A percentile compares a stretch with the other conserved stretches of the same genome.
phyloP scores from a whole-genome alignment of 371 early-diverging fungal genomes.

The Circinella minor region DNA sequence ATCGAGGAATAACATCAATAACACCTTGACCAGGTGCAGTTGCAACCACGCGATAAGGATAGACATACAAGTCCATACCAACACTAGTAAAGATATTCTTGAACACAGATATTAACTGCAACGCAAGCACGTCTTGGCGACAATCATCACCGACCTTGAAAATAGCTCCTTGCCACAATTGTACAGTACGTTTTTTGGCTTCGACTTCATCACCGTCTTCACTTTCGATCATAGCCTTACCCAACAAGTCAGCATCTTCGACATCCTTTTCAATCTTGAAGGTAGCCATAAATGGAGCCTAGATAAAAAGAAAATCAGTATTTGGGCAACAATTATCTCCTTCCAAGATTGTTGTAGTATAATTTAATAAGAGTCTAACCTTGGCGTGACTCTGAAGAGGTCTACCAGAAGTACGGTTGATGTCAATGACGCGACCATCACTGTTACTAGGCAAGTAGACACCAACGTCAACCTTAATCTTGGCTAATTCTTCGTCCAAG shows the following conservation, averaged over 20 bases:
- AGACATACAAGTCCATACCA: conserved; percentile 95
- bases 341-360: neutral
- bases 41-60: conserved; percentile 98
- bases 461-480: conserved; percentile 94
- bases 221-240: conserved; percentile 56
- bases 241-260: conserved; percentile 59
- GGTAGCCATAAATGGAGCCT: conserved; percentile 99
- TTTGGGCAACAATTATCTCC: neutral
- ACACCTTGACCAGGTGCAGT: conserved; percentile 98
- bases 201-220: conserved; percentile 31
- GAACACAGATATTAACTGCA: conserved; percentile 98
- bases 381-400: conserved; percentile 99
- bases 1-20: conserved; percentile 98
- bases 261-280: conserved; percentile 80
- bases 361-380: conserved; percentile 33
- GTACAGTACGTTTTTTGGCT: conserved; percentile 35
- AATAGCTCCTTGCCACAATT: conserved; percentile 87
- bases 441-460: conserved; percentile 99
- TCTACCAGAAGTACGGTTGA: conserved; percentile 94
- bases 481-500: conserved; percentile 96
- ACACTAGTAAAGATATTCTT: conserved; percentile 94
- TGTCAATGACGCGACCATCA: conserved; percentile 93
- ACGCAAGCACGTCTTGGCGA: conserved; percentile 98
- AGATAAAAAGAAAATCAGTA: neutral
- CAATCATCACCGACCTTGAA: conserved; percentile 99